Evolutionary conservation across 148 eudicot genomes (phyloP).

Genomic region (Heliosperma pusillum): DNA sequence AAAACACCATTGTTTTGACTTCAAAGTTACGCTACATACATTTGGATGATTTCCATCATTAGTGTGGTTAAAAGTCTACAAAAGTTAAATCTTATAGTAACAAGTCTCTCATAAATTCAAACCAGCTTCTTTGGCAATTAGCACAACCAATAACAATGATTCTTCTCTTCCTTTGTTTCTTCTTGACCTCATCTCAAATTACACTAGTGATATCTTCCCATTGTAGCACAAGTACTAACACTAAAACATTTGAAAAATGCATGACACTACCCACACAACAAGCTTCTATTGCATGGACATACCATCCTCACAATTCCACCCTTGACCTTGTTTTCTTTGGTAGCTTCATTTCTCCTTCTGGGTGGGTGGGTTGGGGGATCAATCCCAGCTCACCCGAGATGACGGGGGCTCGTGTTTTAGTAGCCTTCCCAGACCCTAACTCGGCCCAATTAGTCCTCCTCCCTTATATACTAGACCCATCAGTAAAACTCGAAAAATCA

Average conservation of each 20-base stretch:
- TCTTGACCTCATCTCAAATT: slow-evolving; percentile 23
- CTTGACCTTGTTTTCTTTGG: slow-evolving; percentile 77
- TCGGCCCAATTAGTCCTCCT: slow-evolving; percentile 76
- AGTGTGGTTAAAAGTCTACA: background rate
- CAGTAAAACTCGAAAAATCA: slow-evolving; percentile 61
- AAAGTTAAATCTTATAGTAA: slow-evolving; percentile 24
- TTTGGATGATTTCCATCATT: slow-evolving; percentile 10
- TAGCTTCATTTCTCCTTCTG: slow-evolving; percentile 86
- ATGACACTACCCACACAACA: slow-evolving; percentile 75
- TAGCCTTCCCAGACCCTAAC: slow-evolving; percentile 89
- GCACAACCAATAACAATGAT: slow-evolving; percentile 31
- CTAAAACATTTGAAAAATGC: slow-evolving; percentile 71
- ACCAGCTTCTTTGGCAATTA: background rate
- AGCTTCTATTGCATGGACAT: slow-evolving; percentile 92
- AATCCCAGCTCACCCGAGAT: slow-evolving; percentile 69
- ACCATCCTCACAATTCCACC: slow-evolving; percentile 64
- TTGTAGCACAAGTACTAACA: slow-evolving; percentile 54
- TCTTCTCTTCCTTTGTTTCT: slow-evolving; percentile 28
- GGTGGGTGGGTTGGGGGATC: slow-evolving; percentile 94
- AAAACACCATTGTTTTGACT: slow-evolving; percentile 29
- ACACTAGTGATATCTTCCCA: slow-evolving; percentile 38
- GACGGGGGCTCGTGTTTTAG: slow-evolving; percentile 77
- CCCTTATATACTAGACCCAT: slow-evolving; percentile 73
- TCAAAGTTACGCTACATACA: slow-evolving; percentile 51
- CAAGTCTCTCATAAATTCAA: slow-evolving; percentile 9